Conservation (phyloP, 768 basidiomycete genomes). For the Amyloporia xantha region DNA sequence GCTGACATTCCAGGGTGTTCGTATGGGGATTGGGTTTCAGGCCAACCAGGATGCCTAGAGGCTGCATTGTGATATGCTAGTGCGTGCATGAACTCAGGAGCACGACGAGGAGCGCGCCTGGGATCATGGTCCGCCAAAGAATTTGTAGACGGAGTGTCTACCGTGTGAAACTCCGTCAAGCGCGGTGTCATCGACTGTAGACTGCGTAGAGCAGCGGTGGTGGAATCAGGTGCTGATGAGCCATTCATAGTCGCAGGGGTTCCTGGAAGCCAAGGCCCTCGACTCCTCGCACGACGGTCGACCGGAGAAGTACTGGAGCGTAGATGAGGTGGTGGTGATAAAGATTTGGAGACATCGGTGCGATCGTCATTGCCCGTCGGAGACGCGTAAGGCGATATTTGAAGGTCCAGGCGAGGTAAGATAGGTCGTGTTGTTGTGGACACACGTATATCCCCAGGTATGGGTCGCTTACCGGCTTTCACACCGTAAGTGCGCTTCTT, state of each 20-base stretch:
- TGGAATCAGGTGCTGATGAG: slow-evolving; percentile 8
- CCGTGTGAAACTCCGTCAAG: slow-evolving; percentile 13
- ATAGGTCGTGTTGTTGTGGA: slow-evolving; percentile 10
- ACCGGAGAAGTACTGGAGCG: slow-evolving; percentile 4
- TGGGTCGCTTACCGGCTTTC: slow-evolving; percentile 15
- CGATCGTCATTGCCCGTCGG: neutral
- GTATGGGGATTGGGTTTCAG: neutral
- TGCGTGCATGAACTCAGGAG: neutral
- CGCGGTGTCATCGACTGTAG: slow-evolving; percentile 18
- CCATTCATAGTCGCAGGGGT: slow-evolving; percentile 7
- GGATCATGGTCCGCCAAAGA: neutral
- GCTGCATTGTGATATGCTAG: neutral
- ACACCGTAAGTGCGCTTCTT: slow-evolving; percentile 39
- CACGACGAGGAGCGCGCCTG: neutral
- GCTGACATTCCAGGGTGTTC: neutral
- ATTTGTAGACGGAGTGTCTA: slow-evolving; percentile 2
- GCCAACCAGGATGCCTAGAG: neutral
- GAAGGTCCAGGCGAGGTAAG: slow-evolving; percentile 15
- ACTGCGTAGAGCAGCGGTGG: slow-evolving; percentile 15
- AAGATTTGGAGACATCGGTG: neutral
- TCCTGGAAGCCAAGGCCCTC: slow-evolving; percentile 16
- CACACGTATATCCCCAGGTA: neutral
- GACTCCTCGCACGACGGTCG: slow-evolving; percentile 13
- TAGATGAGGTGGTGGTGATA: neutral
- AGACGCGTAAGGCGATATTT: slow-evolving; percentile 7